Conservation (phyloP, 2,329 filamentous ascomycete genomes). For the Colletotrichum tropicicola region DNA sequence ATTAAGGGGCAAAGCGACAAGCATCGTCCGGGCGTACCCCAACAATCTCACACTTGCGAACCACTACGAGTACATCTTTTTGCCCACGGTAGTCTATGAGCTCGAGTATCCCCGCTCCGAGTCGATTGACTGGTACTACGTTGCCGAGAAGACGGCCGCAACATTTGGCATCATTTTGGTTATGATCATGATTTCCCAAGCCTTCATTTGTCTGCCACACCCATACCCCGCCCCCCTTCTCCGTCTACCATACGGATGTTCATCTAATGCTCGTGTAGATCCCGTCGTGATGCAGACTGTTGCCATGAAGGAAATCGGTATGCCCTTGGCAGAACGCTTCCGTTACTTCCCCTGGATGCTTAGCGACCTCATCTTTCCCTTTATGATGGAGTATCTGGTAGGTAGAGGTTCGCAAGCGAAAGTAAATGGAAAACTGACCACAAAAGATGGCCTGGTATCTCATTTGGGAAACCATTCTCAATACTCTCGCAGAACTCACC, state of each 20-base stretch:
- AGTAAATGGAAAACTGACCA: neutral
- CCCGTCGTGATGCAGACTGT: slow-evolving; percentile 75
- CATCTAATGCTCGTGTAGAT: slow-evolving; percentile 45
- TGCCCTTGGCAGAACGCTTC: slow-evolving; percentile 69
- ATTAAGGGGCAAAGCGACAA: slow-evolving; percentile 69
- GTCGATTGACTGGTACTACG: slow-evolving; percentile 77
- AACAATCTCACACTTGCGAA: slow-evolving; percentile 72
- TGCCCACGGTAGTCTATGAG: slow-evolving; percentile 83
- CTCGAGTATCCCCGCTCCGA: slow-evolving; percentile 77
- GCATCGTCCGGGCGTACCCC: slow-evolving; percentile 65
- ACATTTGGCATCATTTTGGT: slow-evolving; percentile 78
- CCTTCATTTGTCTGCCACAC: slow-evolving; percentile 67
- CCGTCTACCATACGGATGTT: neutral
- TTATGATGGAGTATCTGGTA: slow-evolving; percentile 79
- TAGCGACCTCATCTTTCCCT: slow-evolving; percentile 79
- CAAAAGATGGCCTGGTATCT: slow-evolving; percentile 76
- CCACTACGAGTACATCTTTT: slow-evolving; percentile 76
- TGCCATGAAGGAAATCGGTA: slow-evolving; percentile 71
- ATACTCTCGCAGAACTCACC: slow-evolving; percentile 80
- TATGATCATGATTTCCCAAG: slow-evolving; percentile 82
- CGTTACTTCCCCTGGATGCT: slow-evolving; percentile 78
- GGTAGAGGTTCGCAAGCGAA: slow-evolving; percentile 20
- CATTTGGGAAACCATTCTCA: slow-evolving; percentile 81
- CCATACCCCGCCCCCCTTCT: neutral
- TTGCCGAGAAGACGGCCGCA: slow-evolving; percentile 75